A percentile compares a stretch with the other conserved stretches of the same genome.
Evolutionary conservation across 495 filamentous ascomycete species (phyloP).

Genomic region (Aspergillus ellipticus): DNA sequence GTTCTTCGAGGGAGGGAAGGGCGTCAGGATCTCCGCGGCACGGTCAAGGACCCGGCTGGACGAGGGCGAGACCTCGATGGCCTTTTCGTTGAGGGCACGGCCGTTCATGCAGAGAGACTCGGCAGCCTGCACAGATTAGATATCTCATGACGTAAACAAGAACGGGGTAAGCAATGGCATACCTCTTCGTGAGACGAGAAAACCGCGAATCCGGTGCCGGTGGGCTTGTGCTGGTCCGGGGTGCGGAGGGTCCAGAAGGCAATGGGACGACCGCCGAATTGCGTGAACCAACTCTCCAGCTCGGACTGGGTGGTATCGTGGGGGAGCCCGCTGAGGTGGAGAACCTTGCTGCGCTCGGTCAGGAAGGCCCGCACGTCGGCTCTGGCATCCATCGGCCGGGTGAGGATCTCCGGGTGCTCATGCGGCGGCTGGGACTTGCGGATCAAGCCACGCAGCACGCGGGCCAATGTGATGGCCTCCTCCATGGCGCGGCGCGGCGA

Average conservation of each 20-base stretch:
- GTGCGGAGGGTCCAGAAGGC: conserved; percentile 98
- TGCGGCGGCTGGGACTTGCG: conserved; percentile 92
- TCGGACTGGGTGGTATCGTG: conserved; percentile 98
- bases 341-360: conserved; percentile 90
- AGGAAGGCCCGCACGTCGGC: conserved; percentile 97
- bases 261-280: conserved; percentile 97
- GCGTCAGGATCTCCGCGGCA: conserved; percentile 89
- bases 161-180: conserved; percentile 33
- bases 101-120: conserved; percentile 99
- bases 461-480: conserved; percentile 88
- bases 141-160: not conserved
- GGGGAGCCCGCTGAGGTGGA: conserved; percentile 94
- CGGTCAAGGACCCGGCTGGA: conserved; percentile 94
- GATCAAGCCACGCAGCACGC: conserved; percentile 86
- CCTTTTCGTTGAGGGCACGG: conserved; percentile 94
- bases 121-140: conserved; percentile 61
- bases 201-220: conserved; percentile 93
- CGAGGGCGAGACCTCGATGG: conserved; percentile 95
- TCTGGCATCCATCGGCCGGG: conserved; percentile 91
- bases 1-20: conserved; percentile 98
- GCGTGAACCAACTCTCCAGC: conserved; percentile 98
- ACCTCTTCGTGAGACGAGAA: conserved; percentile 99
- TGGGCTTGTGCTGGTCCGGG: conserved; percentile 97
- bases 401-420: conserved; percentile 90
- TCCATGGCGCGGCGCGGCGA: conserved; percentile 98